These are phyloP conservation scores for Flueggea neowawraea DNA, from an alignment of 441 rosid genomes.

Conservation along the genomic window DNA sequence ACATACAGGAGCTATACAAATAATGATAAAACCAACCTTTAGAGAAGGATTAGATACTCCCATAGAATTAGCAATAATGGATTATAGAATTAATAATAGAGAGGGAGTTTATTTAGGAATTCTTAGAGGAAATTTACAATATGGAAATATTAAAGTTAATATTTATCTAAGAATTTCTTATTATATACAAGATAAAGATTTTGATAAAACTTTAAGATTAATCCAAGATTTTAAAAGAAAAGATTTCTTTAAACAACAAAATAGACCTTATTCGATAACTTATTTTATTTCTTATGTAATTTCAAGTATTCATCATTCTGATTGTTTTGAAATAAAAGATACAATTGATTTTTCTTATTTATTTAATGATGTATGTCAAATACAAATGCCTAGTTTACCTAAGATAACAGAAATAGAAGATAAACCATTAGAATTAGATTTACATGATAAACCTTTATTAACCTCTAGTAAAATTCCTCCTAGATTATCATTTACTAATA, in stretches of 20 bases:
- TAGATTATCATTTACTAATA: not conserved
- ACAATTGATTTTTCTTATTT: not conserved
- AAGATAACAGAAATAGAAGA: not conserved
- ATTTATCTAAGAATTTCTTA: not conserved
- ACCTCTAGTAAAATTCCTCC: too few species aligned
- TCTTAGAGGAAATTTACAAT: not conserved
- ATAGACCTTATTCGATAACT: not conserved
- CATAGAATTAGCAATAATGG: not conserved
- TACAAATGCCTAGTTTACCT: not conserved
- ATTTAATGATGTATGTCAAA: not conserved
- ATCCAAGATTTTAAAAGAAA: not conserved
- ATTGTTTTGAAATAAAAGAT: not conserved
- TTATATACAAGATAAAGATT: too few species aligned
- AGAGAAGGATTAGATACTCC: not conserved
- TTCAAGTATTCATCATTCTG: not conserved
- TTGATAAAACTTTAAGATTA: too few species aligned
- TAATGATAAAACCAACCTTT: not conserved
- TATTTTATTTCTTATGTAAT: not conserved
- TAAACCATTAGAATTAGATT: not conserved
- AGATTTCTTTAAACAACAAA: not conserved
- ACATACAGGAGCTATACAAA: not conserved
- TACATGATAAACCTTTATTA: not conserved
- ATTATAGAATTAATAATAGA: not conserved
- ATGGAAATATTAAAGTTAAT: not conserved
- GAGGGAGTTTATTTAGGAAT: not conserved